These are phyloP conservation scores for Termitomyces sp. DNA, from an alignment of 768 basidiomycete species.

Conservation along the genomic window DNA sequence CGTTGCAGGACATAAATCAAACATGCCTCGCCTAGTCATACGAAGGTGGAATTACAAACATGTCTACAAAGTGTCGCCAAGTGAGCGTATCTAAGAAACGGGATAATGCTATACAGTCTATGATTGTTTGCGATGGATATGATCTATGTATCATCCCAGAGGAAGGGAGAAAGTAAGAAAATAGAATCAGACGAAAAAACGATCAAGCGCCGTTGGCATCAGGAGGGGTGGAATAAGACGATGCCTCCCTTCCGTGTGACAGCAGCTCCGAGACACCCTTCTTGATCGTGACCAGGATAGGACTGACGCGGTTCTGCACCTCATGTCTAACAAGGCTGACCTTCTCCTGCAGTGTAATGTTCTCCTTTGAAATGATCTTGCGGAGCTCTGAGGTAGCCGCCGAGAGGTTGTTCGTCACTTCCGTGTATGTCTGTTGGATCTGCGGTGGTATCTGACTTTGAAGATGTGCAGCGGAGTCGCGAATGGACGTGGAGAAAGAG, in stretches of 20 bases:
- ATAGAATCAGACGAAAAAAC: not conserved
- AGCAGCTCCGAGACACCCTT: conserved; percentile 37
- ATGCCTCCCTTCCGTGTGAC: conserved; percentile 18
- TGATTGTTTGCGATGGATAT: not conserved
- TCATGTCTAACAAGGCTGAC: conserved; percentile 48
- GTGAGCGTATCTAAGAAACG: not conserved
- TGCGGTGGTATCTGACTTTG: conserved; percentile 49
- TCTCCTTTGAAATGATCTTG: conserved; percentile 43
- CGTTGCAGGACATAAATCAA: not conserved
- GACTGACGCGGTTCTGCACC: conserved; percentile 55
- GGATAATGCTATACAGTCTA: conserved; percentile 1
- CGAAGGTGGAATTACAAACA: not conserved
- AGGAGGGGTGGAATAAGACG: conserved; percentile 1
- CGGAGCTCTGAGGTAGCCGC: conserved; percentile 49
- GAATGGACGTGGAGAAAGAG: conserved; percentile 39
- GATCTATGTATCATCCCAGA: not conserved
- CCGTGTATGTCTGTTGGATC: conserved; percentile 52
- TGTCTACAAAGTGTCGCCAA: not conserved
- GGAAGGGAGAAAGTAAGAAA: not conserved
- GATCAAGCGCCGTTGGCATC: not conserved
- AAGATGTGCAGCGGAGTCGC: conserved; percentile 31
- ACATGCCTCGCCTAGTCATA: not conserved
- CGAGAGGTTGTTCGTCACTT: conserved; percentile 39
- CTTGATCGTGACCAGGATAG: conserved; percentile 49
- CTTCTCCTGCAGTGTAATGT: conserved; percentile 61